Conservation (phyloP, 2,329 filamentous ascomycete genomes). For the Pseudogymnoascus sp. region DNA sequence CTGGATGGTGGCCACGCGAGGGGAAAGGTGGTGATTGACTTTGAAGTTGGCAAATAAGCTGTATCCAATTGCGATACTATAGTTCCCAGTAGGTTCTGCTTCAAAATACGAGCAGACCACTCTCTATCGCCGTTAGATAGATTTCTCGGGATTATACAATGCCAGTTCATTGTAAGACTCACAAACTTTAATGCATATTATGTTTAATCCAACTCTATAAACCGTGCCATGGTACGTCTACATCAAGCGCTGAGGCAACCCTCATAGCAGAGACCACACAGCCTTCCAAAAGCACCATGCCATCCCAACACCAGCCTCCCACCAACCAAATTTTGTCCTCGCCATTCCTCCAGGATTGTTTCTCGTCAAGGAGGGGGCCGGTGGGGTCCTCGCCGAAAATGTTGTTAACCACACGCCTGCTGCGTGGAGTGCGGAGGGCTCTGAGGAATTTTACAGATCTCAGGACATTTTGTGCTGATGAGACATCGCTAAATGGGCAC, state of each 20-base stretch:
- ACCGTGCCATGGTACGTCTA: constrained; percentile 33
- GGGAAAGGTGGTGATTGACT: constrained; percentile 35
- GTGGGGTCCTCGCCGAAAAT: constrained; percentile 30
- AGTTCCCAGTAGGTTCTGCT: background rate
- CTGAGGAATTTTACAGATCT: constrained; percentile 42
- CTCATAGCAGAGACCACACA: constrained; percentile 51
- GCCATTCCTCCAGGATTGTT: constrained; percentile 42
- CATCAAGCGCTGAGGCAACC: constrained; percentile 43
- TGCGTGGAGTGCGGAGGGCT: constrained; percentile 42
- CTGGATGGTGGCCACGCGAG: constrained; percentile 32
- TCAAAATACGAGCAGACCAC: background rate
- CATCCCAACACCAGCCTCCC: constrained; percentile 58
- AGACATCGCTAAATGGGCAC: constrained; percentile 33
- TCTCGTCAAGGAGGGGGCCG: constrained; percentile 11
- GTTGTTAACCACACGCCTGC: constrained; percentile 38
- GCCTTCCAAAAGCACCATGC: constrained; percentile 54
- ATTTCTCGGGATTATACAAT: background rate
- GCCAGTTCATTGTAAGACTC: background rate
- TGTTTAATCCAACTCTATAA: background rate
- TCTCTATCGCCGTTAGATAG: background rate
- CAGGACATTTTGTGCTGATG: constrained; percentile 30
- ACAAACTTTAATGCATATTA: background rate
- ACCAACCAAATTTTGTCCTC: constrained; percentile 45
- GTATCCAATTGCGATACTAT: background rate
- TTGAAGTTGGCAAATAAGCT: constrained; percentile 12